Evolutionary conservation across 805 yeast species (phyloP).

Genomic region (Teunomyces lycoperdinae): DNA sequence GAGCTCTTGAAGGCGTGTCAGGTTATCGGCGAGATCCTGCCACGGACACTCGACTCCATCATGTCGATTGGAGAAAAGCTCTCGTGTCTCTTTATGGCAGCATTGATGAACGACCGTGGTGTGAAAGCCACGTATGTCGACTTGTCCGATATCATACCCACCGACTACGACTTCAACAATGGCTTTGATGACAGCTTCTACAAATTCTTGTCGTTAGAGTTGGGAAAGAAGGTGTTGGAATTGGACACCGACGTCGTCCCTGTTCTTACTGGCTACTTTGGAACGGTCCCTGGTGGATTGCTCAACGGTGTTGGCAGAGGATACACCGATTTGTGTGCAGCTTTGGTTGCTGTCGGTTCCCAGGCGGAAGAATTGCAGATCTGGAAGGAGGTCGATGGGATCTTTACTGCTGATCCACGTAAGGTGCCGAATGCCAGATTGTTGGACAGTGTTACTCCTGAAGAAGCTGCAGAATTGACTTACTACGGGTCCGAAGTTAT

Average conservation of each 20-base stretch:
- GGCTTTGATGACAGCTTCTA: slow-evolving; percentile 71
- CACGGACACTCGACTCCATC: slow-evolving; percentile 83
- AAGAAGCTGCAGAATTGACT: slow-evolving; percentile 97
- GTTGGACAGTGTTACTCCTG: slow-evolving; percentile 88
- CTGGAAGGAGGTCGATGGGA: slow-evolving; percentile 99
- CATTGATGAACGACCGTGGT: slow-evolving; percentile 81
- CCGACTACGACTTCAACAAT: slow-evolving; percentile 50
- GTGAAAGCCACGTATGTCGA: slow-evolving; percentile 76
- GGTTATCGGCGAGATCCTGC: slow-evolving; percentile 85
- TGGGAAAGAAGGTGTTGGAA: slow-evolving; percentile 48
- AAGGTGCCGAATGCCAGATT: slow-evolving; percentile 89
- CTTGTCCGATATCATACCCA: slow-evolving; percentile 67
- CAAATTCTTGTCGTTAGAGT: slow-evolving; percentile 47
- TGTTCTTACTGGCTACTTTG: slow-evolving; percentile 94
- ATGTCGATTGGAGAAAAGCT: slow-evolving; percentile 94
- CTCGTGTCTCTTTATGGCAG: slow-evolving; percentile 85
- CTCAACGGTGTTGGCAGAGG: slow-evolving; percentile 95
- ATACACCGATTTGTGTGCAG: slow-evolving; percentile 97
- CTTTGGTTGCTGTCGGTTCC: slow-evolving; percentile 88
- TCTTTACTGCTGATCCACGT: slow-evolving; percentile 97
- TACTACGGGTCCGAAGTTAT: slow-evolving; percentile 98
- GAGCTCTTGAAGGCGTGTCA: slow-evolving; percentile 82
- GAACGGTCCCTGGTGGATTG: slow-evolving; percentile 93
- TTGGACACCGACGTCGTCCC: slow-evolving; percentile 57
- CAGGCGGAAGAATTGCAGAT: slow-evolving; percentile 93